These are phyloP conservation scores for Mycena metata DNA, from an alignment of 768 basidiomycete species.

Conservation along the genomic window DNA sequence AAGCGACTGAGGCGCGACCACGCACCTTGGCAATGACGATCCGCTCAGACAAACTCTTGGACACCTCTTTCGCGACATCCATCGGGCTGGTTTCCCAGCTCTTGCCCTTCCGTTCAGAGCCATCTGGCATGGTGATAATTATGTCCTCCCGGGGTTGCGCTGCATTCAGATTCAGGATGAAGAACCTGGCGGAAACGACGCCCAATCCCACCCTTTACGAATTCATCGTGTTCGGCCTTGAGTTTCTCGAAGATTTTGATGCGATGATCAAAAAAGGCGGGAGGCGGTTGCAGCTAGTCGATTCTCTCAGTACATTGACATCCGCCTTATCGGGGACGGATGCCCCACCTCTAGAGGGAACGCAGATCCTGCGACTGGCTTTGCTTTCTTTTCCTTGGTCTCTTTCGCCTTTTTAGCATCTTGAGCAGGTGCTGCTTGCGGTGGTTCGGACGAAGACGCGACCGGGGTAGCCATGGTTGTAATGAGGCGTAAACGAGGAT, in stretches of 20 bases:
- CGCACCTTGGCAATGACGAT: conserved; percentile 93
- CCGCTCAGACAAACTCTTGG: conserved; percentile 88
- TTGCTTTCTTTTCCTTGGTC: conserved; percentile 63
- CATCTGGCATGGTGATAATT: conserved; percentile 87
- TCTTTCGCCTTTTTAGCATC: conserved; percentile 47
- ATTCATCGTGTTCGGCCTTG: conserved; percentile 86
- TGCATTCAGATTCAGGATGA: conserved; percentile 42
- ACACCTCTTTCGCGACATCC: conserved; percentile 89
- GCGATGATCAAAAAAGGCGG: conserved; percentile 90
- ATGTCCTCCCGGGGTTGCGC: conserved; percentile 90
- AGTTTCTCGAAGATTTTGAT: conserved; percentile 91
- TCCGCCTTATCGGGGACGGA: conserved; percentile 14
- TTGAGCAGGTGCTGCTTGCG: conserved; percentile 54
- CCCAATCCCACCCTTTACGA: conserved; percentile 72
- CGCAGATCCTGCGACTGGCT: conserved; percentile 54
- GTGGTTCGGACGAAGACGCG: conserved; percentile 68
- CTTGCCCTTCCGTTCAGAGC: conserved; percentile 83
- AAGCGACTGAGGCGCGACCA: conserved; percentile 7
- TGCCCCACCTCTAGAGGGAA: conserved; percentile 75
- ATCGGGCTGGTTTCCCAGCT: conserved; percentile 97
- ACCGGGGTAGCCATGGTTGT: conserved; percentile 67
- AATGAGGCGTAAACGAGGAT: conserved; percentile 42
- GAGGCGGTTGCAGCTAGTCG: conserved; percentile 81
- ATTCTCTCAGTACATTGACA: conserved; percentile 31
- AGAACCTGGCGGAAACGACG: neutral